Evolutionary conservation across 768 basidiomycete genomes (phyloP).

Genomic region (Tylopilus sp.): DNA sequence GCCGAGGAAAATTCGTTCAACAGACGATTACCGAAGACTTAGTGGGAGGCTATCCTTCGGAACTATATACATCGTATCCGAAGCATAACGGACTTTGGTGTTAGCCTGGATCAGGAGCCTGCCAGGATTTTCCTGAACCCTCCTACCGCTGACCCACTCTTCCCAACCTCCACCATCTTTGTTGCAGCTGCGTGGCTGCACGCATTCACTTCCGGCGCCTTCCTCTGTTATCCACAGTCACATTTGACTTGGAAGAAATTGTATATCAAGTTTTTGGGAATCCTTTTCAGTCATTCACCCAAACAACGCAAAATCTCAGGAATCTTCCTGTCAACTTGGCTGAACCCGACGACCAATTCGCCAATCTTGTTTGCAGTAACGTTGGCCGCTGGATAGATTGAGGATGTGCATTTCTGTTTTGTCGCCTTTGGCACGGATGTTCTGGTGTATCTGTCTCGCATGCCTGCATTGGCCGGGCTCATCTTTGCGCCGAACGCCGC

Average conservation of each 20-base stretch:
- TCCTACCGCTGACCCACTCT: background rate
- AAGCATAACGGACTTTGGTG: background rate
- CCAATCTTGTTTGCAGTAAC: background rate
- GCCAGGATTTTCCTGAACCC: background rate
- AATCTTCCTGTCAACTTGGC: background rate
- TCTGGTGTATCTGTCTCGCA: background rate
- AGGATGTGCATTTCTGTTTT: background rate
- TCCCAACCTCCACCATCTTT: background rate
- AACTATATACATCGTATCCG: background rate
- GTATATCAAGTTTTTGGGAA: background rate
- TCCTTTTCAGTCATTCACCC: background rate
- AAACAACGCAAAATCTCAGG: background rate
- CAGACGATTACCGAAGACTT: background rate
- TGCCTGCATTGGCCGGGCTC: background rate
- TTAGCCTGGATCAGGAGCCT: background rate
- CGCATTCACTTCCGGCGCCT: background rate
- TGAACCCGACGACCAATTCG: background rate
- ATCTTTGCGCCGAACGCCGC: background rate
- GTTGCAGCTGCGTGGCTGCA: background rate
- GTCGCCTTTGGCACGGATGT: background rate
- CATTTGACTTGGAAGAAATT: background rate
- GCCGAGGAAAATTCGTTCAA: background rate
- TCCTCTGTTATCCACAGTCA: background rate
- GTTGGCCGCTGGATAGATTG: background rate
- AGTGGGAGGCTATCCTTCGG: background rate